Percentiles rank a stretch among this genome's conserved stretches.
Conservation (phyloP, 129 eudicot genomes). For the Gnaphalium uliginosum region DNA sequence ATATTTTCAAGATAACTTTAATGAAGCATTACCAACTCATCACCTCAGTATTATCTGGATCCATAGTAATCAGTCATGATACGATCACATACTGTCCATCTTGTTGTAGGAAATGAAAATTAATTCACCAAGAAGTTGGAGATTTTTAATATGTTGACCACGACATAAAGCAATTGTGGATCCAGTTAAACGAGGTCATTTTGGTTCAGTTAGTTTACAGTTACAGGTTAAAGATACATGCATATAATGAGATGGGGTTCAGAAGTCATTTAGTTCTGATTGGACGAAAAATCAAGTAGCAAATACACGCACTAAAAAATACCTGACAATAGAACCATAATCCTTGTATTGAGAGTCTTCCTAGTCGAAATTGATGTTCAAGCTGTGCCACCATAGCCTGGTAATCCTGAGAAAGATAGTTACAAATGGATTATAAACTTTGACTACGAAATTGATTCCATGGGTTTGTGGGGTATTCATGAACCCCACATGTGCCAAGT, state of each 20-base stretch:
- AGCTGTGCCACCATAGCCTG: conserved; percentile 99
- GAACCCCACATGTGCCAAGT: no score
- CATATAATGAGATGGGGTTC: conserved; percentile 15
- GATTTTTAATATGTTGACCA: background rate
- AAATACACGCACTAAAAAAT: conserved; percentile 13
- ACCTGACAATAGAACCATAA: conserved; percentile 99
- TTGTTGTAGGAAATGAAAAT: background rate
- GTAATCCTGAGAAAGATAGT: conserved; percentile 63
- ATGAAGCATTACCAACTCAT: background rate
- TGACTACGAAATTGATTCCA: background rate
- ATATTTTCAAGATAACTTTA: background rate
- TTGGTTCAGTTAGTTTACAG: background rate
- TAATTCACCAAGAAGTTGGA: background rate
- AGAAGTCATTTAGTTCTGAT: conserved; percentile 20
- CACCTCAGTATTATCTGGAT: background rate
- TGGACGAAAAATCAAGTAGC: conserved; percentile 1
- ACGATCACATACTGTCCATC: background rate
- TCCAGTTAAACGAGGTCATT: conserved; percentile 4
- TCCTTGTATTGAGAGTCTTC: conserved; percentile 94
- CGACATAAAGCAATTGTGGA: background rate
- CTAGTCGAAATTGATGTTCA: conserved; percentile 92
- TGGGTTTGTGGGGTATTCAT: no score
- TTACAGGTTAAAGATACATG: background rate
- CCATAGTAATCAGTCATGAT: background rate
- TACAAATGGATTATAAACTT: background rate